Conservation (phyloP, 1,139 yeast genomes). For the Lizanozyma gosingica region DNA sequence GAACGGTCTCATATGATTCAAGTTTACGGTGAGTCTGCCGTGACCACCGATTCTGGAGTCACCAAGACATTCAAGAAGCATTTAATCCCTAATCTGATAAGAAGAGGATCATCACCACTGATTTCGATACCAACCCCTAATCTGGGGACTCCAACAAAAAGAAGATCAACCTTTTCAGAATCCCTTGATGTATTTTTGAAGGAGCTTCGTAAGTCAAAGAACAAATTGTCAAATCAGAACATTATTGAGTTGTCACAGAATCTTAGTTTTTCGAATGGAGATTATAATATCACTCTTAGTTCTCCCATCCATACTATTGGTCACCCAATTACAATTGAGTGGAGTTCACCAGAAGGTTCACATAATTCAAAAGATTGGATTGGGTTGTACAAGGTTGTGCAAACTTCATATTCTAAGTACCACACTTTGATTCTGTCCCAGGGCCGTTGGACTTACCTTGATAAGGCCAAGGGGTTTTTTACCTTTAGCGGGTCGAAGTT, state of each 20-base stretch:
- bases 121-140: slow-evolving; percentile 9
- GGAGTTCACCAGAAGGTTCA: slow-evolving; percentile 43
- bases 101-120: slow-evolving; percentile 19
- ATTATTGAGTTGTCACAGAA: slow-evolving; percentile 34
- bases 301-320: slow-evolving; percentile 25
- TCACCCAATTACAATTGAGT: slow-evolving; percentile 44
- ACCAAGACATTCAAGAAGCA: slow-evolving; percentile 55
- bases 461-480: slow-evolving; percentile 38
- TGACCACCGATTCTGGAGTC: slow-evolving; percentile 52
- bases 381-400: slow-evolving; percentile 62
- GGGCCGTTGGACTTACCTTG: slow-evolving; percentile 62
- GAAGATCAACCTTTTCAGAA: slow-evolving; percentile 21
- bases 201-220: slow-evolving; percentile 27
- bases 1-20: slow-evolving; percentile 77
- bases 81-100: slow-evolving; percentile 33
- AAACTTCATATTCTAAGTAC: slow-evolving; percentile 50
- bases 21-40: slow-evolving; percentile 60
- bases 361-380: slow-evolving; percentile 59
- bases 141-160: slow-evolving; percentile 14
- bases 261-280: background rate
- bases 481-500: slow-evolving; percentile 43
- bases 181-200: slow-evolving; percentile 33
- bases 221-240: slow-evolving; percentile 28
- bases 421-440: slow-evolving; percentile 56
- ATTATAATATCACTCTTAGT: too few relatives aligned